phyloP scores from a whole-genome alignment of 176 grass and related monocot genomes.

The Typha latifolia region DNA sequence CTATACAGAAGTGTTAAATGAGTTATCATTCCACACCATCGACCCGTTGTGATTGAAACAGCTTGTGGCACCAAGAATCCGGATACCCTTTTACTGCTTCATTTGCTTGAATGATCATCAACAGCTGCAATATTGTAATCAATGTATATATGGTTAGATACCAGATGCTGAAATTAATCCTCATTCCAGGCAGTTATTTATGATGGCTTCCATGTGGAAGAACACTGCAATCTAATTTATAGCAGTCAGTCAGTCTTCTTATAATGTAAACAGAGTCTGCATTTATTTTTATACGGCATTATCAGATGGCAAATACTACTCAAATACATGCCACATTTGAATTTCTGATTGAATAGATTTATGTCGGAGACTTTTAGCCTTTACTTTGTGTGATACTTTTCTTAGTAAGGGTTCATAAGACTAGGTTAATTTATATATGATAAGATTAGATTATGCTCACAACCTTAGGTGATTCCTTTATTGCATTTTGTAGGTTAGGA shows the following conservation, averaged over 20 bases:
- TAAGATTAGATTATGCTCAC: too few species aligned
- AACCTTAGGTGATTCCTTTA: too few species aligned
- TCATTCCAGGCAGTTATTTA: background rate
- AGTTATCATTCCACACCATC: background rate
- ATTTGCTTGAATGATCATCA: background rate
- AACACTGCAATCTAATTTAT: too few species aligned
- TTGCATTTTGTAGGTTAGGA: too few species aligned
- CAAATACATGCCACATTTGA: background rate
- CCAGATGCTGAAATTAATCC: background rate
- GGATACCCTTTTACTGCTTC: background rate
- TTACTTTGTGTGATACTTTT: background rate
- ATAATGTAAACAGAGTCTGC: too few species aligned
- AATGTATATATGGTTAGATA: background rate
- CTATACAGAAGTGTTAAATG: slow-evolving; percentile 56
- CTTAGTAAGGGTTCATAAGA: background rate
- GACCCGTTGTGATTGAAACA: background rate
- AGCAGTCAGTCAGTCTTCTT: too few species aligned
- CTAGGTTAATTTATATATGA: background rate
- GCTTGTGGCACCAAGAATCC: background rate
- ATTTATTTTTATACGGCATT: too few species aligned
- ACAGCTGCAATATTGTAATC: background rate
- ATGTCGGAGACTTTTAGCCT: background rate
- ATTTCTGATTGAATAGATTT: background rate
- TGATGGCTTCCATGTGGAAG: background rate
- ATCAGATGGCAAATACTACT: too few species aligned